Percentiles rank a stretch among this genome's conserved stretches.
phyloP scores from a whole-genome alignment of 352 stramenopile species.

The Phytophthora sansomeana region DNA sequence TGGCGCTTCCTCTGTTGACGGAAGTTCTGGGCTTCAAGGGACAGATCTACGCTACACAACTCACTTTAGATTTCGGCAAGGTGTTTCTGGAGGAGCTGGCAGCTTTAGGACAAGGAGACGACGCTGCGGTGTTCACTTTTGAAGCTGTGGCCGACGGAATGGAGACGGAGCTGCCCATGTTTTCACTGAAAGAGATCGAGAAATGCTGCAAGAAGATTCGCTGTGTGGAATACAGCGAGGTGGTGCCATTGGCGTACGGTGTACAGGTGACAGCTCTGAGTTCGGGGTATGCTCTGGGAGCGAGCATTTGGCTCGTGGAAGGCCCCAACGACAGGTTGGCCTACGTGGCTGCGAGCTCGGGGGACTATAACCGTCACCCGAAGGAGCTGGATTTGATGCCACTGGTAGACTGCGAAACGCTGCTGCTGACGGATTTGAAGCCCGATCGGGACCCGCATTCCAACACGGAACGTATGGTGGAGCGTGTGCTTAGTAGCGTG shows the following conservation, averaged over 20 bases:
- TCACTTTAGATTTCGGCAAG: slow-evolving; percentile 72
- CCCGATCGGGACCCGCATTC: slow-evolving; percentile 73
- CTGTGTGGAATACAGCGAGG: slow-evolving; percentile 70
- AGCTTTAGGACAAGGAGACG: slow-evolving; percentile 25
- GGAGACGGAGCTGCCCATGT: slow-evolving; percentile 38
- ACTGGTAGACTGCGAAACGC: slow-evolving; percentile 79
- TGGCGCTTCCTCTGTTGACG: slow-evolving; percentile 81
- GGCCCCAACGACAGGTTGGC: slow-evolving; percentile 71
- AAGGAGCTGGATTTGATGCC: slow-evolving; percentile 83
- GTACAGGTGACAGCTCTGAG: slow-evolving; percentile 79
- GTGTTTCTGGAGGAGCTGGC: slow-evolving; percentile 79
- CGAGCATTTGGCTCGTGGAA: slow-evolving; percentile 79
- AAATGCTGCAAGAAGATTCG: slow-evolving; percentile 53
- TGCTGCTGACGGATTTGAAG: slow-evolving; percentile 84
- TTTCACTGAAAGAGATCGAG: slow-evolving; percentile 59
- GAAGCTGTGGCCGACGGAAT: slow-evolving; percentile 30
- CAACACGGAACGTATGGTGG: slow-evolving; percentile 77
- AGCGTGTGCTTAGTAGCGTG: slow-evolving; percentile 66
- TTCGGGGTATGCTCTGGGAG: slow-evolving; percentile 76
- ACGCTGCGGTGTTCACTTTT: slow-evolving; percentile 35
- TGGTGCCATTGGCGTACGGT: slow-evolving; percentile 66
- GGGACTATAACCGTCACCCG: slow-evolving; percentile 86
- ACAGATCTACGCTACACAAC: slow-evolving; percentile 72
- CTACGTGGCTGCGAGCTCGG: slow-evolving; percentile 79
- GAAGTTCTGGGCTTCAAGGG: slow-evolving; percentile 81